Evolutionary conservation across 2,329 filamentous ascomycete species (phyloP).

Genomic region (Shiraia bambusicola): DNA sequence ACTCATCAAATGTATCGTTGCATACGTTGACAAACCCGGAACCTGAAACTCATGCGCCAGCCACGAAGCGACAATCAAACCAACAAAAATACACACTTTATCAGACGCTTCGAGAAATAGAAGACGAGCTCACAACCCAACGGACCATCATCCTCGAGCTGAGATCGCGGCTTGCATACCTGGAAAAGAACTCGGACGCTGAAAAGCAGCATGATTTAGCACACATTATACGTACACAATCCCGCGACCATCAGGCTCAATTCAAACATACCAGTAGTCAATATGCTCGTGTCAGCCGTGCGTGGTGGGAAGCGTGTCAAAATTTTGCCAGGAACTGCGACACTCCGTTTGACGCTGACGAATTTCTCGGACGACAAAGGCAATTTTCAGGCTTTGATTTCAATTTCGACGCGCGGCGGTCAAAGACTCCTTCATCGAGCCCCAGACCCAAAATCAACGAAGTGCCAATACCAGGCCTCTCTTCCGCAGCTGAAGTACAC

Average conservation of each 20-base stretch:
- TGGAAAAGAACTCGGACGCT: conserved; percentile 23
- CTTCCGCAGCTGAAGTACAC: conserved; percentile 19
- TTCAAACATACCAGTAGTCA: conserved; percentile 13
- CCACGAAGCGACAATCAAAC: too few relatives aligned
- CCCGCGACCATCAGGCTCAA: neutral
- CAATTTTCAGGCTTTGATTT: conserved; percentile 33
- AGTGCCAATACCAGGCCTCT: conserved; percentile 20
- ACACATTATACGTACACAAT: conserved; percentile 3
- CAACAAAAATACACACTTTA: neutral
- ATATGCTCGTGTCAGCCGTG: conserved; percentile 14
- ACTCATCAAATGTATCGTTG: too few relatives aligned
- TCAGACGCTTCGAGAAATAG: conserved; percentile 30
- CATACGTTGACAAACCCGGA: too few relatives aligned
- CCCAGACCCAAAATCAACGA: conserved; percentile 23
- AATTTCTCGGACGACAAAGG: conserved; percentile 28
- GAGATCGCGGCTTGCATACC: conserved; percentile 29
- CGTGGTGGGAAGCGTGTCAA: conserved; percentile 33
- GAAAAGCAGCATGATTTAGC: conserved; percentile 6
- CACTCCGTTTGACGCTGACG: conserved; percentile 24
- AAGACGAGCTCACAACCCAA: conserved; percentile 28
- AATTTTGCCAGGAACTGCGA: conserved; percentile 31
- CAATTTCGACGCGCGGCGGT: conserved; percentile 19
- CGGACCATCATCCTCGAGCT: conserved; percentile 31
- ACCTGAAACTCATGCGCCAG: too few relatives aligned
- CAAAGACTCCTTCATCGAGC: conserved; percentile 8